Percentiles rank a stretch among this genome's conserved stretches.
phyloP scores from a whole-genome alignment of 768 basidiomycete species.

The Infundibulicybe gibba region DNA sequence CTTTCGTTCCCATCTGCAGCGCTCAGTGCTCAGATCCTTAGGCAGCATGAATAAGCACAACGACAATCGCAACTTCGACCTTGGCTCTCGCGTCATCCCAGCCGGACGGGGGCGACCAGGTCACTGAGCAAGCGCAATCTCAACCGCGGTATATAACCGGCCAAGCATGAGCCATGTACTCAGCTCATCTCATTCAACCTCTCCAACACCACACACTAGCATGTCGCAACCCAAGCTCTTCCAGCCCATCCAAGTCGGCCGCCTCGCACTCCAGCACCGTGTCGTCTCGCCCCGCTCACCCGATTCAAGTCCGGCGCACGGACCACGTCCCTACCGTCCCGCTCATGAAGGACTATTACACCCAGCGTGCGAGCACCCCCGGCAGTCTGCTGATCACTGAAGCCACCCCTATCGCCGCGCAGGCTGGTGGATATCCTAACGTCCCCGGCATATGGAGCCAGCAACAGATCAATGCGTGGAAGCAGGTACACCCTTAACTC shows the following conservation, averaged over 20 bases:
- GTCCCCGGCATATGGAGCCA: conserved; percentile 47
- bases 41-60: too few relatives aligned
- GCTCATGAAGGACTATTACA: conserved; percentile 30
- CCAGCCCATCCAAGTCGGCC: background rate
- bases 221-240: background rate
- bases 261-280: conserved; percentile 22
- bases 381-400: conserved; percentile 45
- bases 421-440: conserved; percentile 24
- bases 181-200: too few relatives aligned
- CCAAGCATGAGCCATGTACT: too few relatives aligned
- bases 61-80: too few relatives aligned
- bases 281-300: conserved; percentile 34
- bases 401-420: conserved; percentile 32
- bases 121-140: too few relatives aligned
- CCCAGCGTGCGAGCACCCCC: conserved; percentile 27
- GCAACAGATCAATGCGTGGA: conserved; percentile 52
- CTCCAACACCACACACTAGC: background rate
- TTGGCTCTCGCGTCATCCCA: too few relatives aligned
- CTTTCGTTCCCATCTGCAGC: too few relatives aligned
- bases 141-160: too few relatives aligned
- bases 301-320: conserved; percentile 18
- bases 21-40: too few relatives aligned
- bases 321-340: conserved; percentile 22
- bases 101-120: too few relatives aligned
- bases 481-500: conserved; percentile 30